Evolutionary conservation across 352 stramenopile genomes (phyloP), one percentile per base, ranked within the genome.

Genomic region (Globisporangium nagaii): DNA sequence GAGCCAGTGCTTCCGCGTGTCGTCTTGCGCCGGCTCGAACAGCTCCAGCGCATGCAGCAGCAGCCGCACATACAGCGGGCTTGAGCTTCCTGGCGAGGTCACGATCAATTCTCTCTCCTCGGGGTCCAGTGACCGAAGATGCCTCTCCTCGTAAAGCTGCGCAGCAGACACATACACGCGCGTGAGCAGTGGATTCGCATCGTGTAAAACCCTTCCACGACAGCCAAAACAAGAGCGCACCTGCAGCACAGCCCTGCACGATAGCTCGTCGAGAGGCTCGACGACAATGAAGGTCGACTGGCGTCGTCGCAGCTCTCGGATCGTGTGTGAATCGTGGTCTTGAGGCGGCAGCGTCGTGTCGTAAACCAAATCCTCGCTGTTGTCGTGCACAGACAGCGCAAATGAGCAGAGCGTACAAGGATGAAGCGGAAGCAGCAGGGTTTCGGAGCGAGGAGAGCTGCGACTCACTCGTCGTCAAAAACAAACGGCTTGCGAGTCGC

Each of bases 301-400:
- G 4, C 80, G 74, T 3, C 83, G 67, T 24, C 75, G 70, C n/a
- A 93, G 58, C 28, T 93, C 83, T 15, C 77, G 74, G 20, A 91
- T 84, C 0, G 76, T 87, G 47, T 86, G 79, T 2, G 80, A 88
- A 52, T 90, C 78, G 43, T 76, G 63, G 8, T 70, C 59, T 15
- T 61, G 55, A 2, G 64, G 44, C 4, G 70, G 60, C 11, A 90
- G 40, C 24, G 62, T 68, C 17, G 73, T 69, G 56, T 90, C 77
- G 39, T 85, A 90, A 22, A 93, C 67, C 13, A 90, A 47, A 48
- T 93, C 80, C 19, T 69, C 76, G 46, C 76, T 85, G 25, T 12
- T n/a, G n/a, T n/a, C n/a, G n/a, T n/a, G n/a, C n/a, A n/a, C n/a
- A n/a, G n/a, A n/a, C n/a, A n/a, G n/a, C n/a, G n/a, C n/a, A n/a